phyloP scores from a whole-genome alignment of 495 filamentous ascomycete genomes.

The Penicillium dipodomyicola region DNA sequence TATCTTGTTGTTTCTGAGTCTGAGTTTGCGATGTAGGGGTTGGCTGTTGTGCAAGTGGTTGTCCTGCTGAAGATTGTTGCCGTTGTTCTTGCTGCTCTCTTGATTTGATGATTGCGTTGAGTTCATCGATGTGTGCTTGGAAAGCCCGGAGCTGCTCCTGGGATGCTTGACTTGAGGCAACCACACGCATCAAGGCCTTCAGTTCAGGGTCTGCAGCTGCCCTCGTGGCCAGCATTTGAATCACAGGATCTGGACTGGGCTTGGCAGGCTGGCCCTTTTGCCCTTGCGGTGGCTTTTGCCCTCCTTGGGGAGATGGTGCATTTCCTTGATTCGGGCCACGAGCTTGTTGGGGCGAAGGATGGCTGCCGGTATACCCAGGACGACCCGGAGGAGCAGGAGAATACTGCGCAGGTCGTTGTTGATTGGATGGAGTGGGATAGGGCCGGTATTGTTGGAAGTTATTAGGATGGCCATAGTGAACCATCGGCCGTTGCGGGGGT shows the following conservation, averaged over 20 bases:
- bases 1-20: conserved; percentile 26
- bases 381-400: conserved; percentile 29
- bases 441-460: conserved; percentile 49
- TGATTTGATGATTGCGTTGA: conserved; percentile 62
- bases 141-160: conserved; percentile 81
- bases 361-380: conserved; percentile 32
- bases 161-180: conserved; percentile 81
- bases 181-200: conserved; percentile 94
- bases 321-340: conserved; percentile 30
- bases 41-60: conserved; percentile 20
- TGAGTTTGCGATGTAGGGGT: conserved; percentile 30
- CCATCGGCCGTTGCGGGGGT: conserved; percentile 55
- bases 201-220: conserved; percentile 83
- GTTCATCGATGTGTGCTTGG: conserved; percentile 87
- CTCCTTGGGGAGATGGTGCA: conserved; percentile 28
- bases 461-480: conserved; percentile 69
- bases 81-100: conserved; percentile 42
- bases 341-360: conserved; percentile 31
- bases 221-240: conserved; percentile 84
- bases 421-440: conserved; percentile 46
- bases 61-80: conserved; percentile 25
- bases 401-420: conserved; percentile 35
- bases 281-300: conserved; percentile 34
- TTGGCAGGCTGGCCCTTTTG: conserved; percentile 45
- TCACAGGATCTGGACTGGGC: conserved; percentile 82